Evolutionary conservation across 2,329 filamentous ascomycete genomes (phyloP), one percentile per base, ranked within the genome.

Genomic region (Shiraia sp.): DNA sequence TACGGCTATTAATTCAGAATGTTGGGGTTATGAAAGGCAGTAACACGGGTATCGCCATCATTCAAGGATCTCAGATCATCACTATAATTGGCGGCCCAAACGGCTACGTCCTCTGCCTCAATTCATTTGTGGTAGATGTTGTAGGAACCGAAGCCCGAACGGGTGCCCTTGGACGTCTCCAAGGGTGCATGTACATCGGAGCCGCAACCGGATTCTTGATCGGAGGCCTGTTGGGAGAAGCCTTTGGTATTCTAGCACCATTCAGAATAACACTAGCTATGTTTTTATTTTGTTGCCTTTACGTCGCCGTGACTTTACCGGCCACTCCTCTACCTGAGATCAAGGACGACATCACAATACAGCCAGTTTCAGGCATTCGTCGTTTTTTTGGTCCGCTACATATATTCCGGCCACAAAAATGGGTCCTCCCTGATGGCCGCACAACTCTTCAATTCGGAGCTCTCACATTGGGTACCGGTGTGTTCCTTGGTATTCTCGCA

Each of bases 61-160:
- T 88, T 22, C 86, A 89, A 63, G 68, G 69, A 17, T 85, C 80
- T 0, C 86, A 89, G 68, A 68, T 84, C 12, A 83, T 88, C 39
- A 87, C 83, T 0, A 72, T 88, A 12, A 51, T 88, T 2, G 86
- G 86, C 0, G 86, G 86, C 0, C 85, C 85, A 0, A 79, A 79
- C 0, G 86, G 86, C 0, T 88, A 87, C 55, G 77, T 88, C 7
- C 75, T 88, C 3, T 79, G 85, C 1, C 72, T 87, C 15, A 88
- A 88, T 52, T 83, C 84, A 10, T 82, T 85, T 31, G 82, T 85
- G 1, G 79, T 83, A 2, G 85, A 88, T 59, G 71, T 86, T 2
- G 80, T 86, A 0, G 73, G 79, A 27, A 78, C 83, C 0, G 69
- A 75, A 14, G 72, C 79, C 39, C 73, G 85, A 3, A 89, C 86